phyloP scores from a whole-genome alignment of 176 grass and related monocot genomes.

The Ananas comosus region DNA sequence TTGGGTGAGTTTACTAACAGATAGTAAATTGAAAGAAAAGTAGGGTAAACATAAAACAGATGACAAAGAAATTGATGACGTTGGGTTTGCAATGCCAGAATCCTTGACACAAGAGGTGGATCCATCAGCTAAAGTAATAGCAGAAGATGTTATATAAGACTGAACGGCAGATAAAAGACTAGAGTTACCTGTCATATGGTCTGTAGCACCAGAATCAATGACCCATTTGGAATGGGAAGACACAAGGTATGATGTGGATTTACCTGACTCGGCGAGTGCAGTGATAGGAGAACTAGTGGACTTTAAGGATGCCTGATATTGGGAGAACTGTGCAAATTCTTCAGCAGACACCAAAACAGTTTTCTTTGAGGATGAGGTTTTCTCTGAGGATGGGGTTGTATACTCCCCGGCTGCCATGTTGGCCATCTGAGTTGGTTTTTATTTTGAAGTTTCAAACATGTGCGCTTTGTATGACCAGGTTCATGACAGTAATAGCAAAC shows the following conservation, averaged over 20 bases:
- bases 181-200: not conserved
- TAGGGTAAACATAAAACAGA: not conserved
- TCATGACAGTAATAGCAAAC: not conserved
- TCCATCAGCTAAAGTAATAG: not conserved
- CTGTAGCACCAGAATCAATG: not conserved
- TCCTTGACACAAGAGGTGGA: not conserved
- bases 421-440: too few relatives aligned
- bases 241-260: not conserved
- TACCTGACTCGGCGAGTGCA: not conserved
- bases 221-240: not conserved
- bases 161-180: not conserved
- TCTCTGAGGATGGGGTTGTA: not conserved
- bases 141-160: not conserved
- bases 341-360: not conserved
- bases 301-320: not conserved
- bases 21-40: constrained; percentile 2
- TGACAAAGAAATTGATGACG: not conserved
- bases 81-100: not conserved
- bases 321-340: not conserved
- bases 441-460: not conserved
- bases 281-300: not conserved
- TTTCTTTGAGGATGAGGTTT: too few relatives aligned
- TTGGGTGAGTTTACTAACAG: not conserved
- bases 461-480: not conserved
- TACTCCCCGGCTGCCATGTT: not conserved